Conservation (phyloP, 2,329 filamentous ascomycete genomes). For the Cladosporium sp. region DNA sequence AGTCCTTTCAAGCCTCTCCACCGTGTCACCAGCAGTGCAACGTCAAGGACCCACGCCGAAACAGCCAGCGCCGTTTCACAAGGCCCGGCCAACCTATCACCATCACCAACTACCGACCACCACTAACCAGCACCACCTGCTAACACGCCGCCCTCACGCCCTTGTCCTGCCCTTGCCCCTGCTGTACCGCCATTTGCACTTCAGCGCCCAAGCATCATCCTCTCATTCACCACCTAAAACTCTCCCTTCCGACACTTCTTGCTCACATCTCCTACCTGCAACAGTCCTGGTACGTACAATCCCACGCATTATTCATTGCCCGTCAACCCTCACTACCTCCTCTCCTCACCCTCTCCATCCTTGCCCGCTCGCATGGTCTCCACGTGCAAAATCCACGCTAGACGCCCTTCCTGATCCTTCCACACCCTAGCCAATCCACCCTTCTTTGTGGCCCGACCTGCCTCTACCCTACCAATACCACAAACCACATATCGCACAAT, state of each 20-base stretch:
- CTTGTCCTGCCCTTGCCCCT: background rate
- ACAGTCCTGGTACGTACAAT: background rate
- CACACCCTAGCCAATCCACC: too few species aligned
- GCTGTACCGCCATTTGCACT: background rate
- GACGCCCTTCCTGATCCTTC: background rate
- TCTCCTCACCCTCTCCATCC: background rate
- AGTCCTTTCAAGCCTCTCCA: too few species aligned
- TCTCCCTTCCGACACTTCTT: background rate
- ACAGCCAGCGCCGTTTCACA: too few species aligned
- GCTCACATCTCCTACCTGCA: too few species aligned
- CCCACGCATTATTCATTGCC: too few species aligned
- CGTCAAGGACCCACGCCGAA: too few species aligned
- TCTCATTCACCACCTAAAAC: background rate
- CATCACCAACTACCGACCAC: too few species aligned
- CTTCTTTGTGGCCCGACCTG: background rate
- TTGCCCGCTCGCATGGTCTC: constrained; percentile 5
- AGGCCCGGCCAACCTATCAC: too few species aligned
- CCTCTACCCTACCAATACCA: background rate
- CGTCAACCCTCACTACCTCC: too few species aligned
- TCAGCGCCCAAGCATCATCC: background rate
- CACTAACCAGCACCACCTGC: too few species aligned
- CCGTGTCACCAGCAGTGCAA: too few species aligned
- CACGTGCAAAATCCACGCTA: constrained; percentile 11
- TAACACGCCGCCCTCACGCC: too few species aligned
- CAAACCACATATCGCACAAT: constrained; percentile 4